Evolutionary conservation across 805 yeast genomes (phyloP).

Genomic region (Priceomyces medius): DNA sequence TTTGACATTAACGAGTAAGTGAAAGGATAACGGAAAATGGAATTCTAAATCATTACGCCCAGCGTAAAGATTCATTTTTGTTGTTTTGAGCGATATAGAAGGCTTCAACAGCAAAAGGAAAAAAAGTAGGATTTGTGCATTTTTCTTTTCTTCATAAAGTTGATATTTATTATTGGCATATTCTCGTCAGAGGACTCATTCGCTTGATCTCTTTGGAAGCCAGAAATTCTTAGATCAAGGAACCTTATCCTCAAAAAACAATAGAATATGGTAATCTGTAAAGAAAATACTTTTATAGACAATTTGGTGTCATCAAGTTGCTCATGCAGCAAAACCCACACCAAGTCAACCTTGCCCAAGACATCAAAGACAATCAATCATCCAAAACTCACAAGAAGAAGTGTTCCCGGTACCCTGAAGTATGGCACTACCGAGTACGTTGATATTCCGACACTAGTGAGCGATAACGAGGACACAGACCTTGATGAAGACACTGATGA

Average conservation of each 20-base stretch:
- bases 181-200: background rate
- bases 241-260: background rate
- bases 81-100: background rate
- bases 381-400: background rate
- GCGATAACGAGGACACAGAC: slow-evolving; percentile 27
- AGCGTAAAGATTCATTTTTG: background rate
- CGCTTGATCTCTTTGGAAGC: slow-evolving; percentile 3
- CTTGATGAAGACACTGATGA: slow-evolving; percentile 14
- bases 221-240: slow-evolving; percentile 3
- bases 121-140: background rate
- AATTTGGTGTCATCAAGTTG: background rate
- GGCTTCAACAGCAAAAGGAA: background rate
- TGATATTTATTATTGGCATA: background rate
- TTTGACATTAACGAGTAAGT: background rate
- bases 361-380: background rate
- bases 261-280: background rate
- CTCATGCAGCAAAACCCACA: background rate
- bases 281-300: background rate
- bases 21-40: background rate
- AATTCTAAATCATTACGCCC: background rate
- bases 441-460: slow-evolving; percentile 33
- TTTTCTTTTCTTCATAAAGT: background rate
- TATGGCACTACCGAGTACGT: slow-evolving; percentile 1
- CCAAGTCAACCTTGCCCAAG: background rate
- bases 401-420: background rate